These are phyloP conservation scores for Stemphylium beticola DNA, from an alignment of 2,329 filamentous ascomycete genomes.

Conservation along the genomic window DNA sequence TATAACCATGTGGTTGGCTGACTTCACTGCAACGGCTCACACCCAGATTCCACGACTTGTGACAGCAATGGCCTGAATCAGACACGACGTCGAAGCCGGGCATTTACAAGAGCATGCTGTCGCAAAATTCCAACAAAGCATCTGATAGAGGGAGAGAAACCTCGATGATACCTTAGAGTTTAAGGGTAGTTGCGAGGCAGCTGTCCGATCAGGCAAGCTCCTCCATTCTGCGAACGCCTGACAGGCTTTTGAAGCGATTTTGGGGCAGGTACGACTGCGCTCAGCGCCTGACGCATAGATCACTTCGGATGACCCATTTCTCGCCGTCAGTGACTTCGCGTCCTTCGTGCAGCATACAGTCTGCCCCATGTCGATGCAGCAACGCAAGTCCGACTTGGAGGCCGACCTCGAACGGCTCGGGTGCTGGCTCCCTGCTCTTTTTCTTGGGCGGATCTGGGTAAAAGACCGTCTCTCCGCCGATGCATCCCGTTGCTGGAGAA, in stretches of 20 bases:
- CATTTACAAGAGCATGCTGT: no score
- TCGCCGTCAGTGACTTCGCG: constrained; percentile 78
- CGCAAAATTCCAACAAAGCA: no score
- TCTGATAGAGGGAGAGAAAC: no score
- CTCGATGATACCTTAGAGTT: no score
- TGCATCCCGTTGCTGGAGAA: constrained; percentile 73
- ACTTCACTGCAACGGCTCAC: no score
- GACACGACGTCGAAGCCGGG: no score
- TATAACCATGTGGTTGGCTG: no score
- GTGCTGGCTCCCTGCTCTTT: constrained; percentile 47
- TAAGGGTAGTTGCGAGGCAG: not conserved
- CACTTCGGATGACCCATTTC: constrained; percentile 90
- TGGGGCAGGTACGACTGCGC: no score
- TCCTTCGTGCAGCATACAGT: constrained; percentile 90
- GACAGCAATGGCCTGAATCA: no score
- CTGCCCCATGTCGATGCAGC: constrained; percentile 85
- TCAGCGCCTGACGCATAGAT: constrained; percentile 71
- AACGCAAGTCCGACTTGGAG: constrained; percentile 86
- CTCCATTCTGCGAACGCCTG: not conserved
- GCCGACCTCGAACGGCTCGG: constrained; percentile 72
- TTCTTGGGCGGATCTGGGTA: constrained; percentile 67
- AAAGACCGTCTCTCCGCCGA: constrained; percentile 90
- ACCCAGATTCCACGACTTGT: no score
- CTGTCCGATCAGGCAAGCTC: not conserved
- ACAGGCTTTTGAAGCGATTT: not conserved